These are phyloP conservation scores for Xylaria telfairii DNA, from an alignment of 495 filamentous ascomycete species.

Conservation along the genomic window DNA sequence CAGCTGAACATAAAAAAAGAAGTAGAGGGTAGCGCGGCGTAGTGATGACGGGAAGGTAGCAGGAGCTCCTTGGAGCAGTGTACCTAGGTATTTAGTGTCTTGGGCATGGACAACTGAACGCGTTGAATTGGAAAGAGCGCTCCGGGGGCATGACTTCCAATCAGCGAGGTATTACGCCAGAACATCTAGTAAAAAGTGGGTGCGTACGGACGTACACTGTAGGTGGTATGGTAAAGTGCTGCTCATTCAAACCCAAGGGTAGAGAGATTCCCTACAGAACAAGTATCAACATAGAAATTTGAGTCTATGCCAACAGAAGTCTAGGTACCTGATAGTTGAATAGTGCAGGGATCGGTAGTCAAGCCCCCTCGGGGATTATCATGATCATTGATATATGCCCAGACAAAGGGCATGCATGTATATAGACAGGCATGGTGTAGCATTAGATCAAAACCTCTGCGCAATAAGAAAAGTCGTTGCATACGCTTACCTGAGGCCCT, in stretches of 20 bases:
- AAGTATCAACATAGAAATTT: background rate
- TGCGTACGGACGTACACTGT: background rate
- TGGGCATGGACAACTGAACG: background rate
- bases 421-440: too few relatives aligned
- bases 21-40: too few relatives aligned
- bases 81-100: background rate
- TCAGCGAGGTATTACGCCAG: background rate
- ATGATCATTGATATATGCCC: too few relatives aligned
- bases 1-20: background rate
- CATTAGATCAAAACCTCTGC: too few relatives aligned
- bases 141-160: background rate
- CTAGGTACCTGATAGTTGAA: background rate
- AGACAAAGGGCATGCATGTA: too few relatives aligned
- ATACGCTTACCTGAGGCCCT: too few relatives aligned
- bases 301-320: background rate
- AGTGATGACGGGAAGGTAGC: background rate
- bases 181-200: background rate
- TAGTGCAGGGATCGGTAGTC: background rate
- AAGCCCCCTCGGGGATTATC: background rate
- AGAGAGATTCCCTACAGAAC: background rate
- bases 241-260: background rate
- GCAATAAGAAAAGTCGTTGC: too few relatives aligned
- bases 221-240: background rate
- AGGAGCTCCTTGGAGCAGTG: background rate
- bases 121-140: conserved; percentile 9